Base-by-base conservation (phyloP, 2,329 filamentous ascomycete species). In the Metarhizium brunneum region DNA sequence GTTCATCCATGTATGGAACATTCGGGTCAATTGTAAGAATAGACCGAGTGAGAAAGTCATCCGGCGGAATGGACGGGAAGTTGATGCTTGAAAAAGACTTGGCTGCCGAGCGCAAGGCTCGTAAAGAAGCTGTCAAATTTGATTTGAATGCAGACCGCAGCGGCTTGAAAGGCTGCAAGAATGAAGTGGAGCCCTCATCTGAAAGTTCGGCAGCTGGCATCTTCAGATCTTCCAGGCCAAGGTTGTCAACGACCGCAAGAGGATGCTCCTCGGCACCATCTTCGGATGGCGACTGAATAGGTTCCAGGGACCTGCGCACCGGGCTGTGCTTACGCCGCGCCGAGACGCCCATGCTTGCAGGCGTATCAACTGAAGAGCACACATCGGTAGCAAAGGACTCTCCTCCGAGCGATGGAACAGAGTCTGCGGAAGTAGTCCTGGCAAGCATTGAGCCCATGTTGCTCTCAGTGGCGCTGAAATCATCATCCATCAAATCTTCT, bases 1-100 rank as follows among this genome's bases (percentile, higher is more conserved):
- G 80, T 69, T 87, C 84, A 61, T 87, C 84, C 6, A 83, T 83
- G 64, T 84, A 87, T 1, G 84, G 84, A 18, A 86, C 81, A 54
- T 78, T 76, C 25, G 84, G 82, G 63, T 86, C 83, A 58, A 87
- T 84, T 25, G 84, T 83, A 54, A 87, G 76, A 62, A 87, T 83
- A 38, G 84, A 87, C 58, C 84, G 76, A 8, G 84, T 86, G 29
- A 87, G 73, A 55, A 87, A 81, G 65, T 87, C 84, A 63, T 87
- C 83, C 2, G 84, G 79, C 10, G 83, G 82, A 45, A 86, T 81
- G 30, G 83, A 82, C 1, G 84, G 76, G 50, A 84, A 77, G 59
- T 83, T 85, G 59, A 87, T 77, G 59, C 68, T 76, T 3, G 83
- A 86, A 55, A 87, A 78, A 7, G 83, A 83, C 57, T 78, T 80